These are phyloP conservation scores for Chaetomium fimeti DNA, from an alignment of 495 filamentous ascomycete species.

Conservation along the genomic window DNA sequence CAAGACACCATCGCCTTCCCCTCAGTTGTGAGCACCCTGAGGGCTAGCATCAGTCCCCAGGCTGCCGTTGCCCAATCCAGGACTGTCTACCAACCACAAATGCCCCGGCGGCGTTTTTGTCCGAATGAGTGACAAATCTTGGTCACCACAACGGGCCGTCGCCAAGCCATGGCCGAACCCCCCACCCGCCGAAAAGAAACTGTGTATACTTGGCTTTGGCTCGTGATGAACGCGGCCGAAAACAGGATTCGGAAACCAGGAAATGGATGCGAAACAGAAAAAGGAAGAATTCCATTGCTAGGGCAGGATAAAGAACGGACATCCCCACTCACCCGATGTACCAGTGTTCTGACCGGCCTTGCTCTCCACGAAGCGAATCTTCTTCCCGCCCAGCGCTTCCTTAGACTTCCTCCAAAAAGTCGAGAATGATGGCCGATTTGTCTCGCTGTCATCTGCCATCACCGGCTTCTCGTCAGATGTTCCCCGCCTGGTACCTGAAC, in stretches of 20 bases:
- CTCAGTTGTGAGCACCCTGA: slow-evolving; percentile 1
- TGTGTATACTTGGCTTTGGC: background rate
- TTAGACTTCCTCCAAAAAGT: slow-evolving; percentile 42
- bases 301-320: background rate
- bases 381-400: slow-evolving; percentile 26
- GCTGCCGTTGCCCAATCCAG: background rate
- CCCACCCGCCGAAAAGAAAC: background rate
- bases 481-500: no score
- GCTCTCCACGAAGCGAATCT: slow-evolving; percentile 40
- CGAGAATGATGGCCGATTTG: slow-evolving; percentile 36
- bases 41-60: background rate
- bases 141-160: background rate
- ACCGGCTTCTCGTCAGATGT: background rate
- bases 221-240: no score
- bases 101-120: background rate
- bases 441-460: slow-evolving; percentile 4
- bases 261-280: no score
- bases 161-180: slow-evolving; percentile 2
- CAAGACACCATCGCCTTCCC: background rate
- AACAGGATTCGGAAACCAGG: no score
- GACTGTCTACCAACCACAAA: background rate
- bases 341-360: background rate
- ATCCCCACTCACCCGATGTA: slow-evolving; percentile 16
- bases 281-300: no score
- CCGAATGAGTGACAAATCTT: slow-evolving; percentile 24